A percentile compares a stretch with the other conserved stretches of the same genome.
Conservation (phyloP, 768 basidiomycete species). For the Strobilomyces dryophilus region DNA sequence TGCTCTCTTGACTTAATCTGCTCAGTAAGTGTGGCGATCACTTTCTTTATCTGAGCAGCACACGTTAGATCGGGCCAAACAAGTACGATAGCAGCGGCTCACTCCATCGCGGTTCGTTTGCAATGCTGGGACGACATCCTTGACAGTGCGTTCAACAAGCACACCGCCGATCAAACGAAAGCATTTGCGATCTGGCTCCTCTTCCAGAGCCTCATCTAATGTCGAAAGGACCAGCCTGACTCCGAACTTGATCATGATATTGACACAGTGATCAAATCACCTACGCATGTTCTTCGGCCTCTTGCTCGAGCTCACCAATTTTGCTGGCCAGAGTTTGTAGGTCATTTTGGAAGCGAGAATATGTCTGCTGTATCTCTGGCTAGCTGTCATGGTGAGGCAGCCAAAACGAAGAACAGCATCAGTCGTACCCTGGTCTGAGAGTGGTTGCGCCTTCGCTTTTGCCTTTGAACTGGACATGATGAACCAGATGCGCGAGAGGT, state of each 20-base stretch:
- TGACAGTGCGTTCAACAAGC: slow-evolving; percentile 92
- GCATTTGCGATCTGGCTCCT: slow-evolving; percentile 89
- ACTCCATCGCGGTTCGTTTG: slow-evolving; percentile 89
- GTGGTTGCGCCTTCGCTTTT: slow-evolving; percentile 52
- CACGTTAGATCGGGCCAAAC: slow-evolving; percentile 7
- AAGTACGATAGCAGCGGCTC: slow-evolving; percentile 23
- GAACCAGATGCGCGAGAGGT: slow-evolving; percentile 12
- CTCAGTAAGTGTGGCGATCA: slow-evolving; percentile 70
- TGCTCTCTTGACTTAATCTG: slow-evolving; percentile 89
- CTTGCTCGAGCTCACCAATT: slow-evolving; percentile 93
- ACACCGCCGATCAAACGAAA: slow-evolving; percentile 96
- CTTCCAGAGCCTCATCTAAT: slow-evolving; percentile 73
- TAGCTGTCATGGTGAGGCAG: slow-evolving; percentile 39
- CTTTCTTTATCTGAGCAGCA: slow-evolving; percentile 67
- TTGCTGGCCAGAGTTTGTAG: slow-evolving; percentile 89
- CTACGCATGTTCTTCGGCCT: slow-evolving; percentile 92
- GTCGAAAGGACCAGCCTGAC: slow-evolving; percentile 84
- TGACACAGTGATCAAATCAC: slow-evolving; percentile 28
- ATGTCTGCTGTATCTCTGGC: slow-evolving; percentile 83
- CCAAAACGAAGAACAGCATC: slow-evolving; percentile 1
- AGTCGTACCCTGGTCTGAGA: slow-evolving; percentile 69
- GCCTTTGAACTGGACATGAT: slow-evolving; percentile 52
- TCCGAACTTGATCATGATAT: neutral
- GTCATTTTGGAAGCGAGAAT: slow-evolving; percentile 80
- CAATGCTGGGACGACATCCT: slow-evolving; percentile 88